Percentiles rank a stretch among this genome's conserved stretches.
Evolutionary conservation across 768 basidiomycete genomes (phyloP).

Genomic region (Russula abietina): DNA sequence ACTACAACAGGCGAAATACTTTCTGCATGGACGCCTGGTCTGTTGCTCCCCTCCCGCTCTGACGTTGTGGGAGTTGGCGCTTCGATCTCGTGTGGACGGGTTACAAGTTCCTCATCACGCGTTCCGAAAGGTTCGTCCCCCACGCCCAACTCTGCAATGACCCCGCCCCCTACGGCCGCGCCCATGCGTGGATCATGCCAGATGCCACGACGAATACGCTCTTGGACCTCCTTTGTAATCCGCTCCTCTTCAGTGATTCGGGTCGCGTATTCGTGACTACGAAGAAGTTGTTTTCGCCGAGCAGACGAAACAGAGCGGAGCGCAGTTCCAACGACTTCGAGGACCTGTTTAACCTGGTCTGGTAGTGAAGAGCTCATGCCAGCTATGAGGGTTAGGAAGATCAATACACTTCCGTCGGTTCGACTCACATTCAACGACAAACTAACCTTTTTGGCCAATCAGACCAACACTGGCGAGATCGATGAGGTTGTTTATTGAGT

Average conservation of each 20-base stretch:
- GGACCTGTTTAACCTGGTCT: slow-evolving; percentile 79
- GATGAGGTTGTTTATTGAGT: slow-evolving; percentile 73
- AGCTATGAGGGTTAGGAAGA: slow-evolving; percentile 40
- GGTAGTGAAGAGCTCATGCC: slow-evolving; percentile 74
- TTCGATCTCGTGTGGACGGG: not conserved
- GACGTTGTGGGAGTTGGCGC: not conserved
- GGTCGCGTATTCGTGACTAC: slow-evolving; percentile 35
- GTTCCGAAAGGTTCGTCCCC: slow-evolving; percentile 60
- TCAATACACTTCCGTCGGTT: not conserved
- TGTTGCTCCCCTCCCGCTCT: slow-evolving; percentile 3
- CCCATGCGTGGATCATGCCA: slow-evolving; percentile 90
- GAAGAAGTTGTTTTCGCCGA: slow-evolving; percentile 41
- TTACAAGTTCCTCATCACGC: slow-evolving; percentile 31
- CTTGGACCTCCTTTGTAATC: slow-evolving; percentile 36
- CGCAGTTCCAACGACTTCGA: slow-evolving; percentile 69
- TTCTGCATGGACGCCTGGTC: slow-evolving; percentile 43
- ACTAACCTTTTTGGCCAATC: slow-evolving; percentile 88
- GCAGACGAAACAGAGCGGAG: slow-evolving; percentile 58
- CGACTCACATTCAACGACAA: not conserved
- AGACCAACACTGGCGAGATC: slow-evolving; percentile 90
- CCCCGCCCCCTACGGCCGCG: slow-evolving; percentile 76
- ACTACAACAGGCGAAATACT: slow-evolving; percentile 78
- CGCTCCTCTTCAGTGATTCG: slow-evolving; percentile 35
- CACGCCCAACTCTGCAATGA: slow-evolving; percentile 79
- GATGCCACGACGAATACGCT: slow-evolving; percentile 52